Conservation (phyloP, 2,329 filamentous ascomycete genomes). For the Coniosporium tulheliwenetii region DNA sequence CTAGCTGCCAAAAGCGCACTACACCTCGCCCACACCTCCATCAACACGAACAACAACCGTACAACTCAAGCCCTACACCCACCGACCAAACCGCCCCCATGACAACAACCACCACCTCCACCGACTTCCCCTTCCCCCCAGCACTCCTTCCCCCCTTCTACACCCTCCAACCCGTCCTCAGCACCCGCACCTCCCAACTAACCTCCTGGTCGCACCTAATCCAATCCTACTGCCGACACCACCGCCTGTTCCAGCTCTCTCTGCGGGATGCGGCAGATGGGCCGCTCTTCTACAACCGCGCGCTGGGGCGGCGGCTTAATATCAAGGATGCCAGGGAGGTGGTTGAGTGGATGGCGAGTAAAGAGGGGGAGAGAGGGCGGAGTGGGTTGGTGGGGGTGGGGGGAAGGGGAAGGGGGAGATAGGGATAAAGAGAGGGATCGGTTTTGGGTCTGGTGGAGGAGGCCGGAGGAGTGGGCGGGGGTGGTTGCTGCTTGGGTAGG, state of each 20-base stretch:
- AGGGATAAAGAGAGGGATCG: constrained; percentile 30
- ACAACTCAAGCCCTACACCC: neutral
- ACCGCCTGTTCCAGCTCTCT: constrained; percentile 61
- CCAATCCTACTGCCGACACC: constrained; percentile 65
- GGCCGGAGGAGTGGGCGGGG: constrained; percentile 79
- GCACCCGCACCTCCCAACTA: constrained; percentile 60
- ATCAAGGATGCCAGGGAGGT: constrained; percentile 37
- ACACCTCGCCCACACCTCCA: too few species aligned
- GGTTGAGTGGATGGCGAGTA: constrained; percentile 38
- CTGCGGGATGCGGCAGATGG: constrained; percentile 45
- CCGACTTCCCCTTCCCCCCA: constrained; percentile 24
- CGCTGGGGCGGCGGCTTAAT: constrained; percentile 28
- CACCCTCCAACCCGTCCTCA: constrained; percentile 28
- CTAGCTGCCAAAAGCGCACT: too few species aligned
- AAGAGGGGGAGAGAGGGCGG: constrained; percentile 39
- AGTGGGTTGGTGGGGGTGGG: constrained; percentile 40
- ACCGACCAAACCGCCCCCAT: constrained; percentile 2
- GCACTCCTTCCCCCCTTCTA: constrained; percentile 77
- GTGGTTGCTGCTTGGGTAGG: constrained; percentile 54
- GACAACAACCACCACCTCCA: constrained; percentile 3
- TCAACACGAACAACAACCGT: too few species aligned
- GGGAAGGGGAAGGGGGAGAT: constrained; percentile 5
- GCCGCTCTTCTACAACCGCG: constrained; percentile 38
- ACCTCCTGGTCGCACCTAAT: constrained; percentile 77
- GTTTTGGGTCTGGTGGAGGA: constrained; percentile 71